These are phyloP conservation scores for Beta vulgaris DNA, from an alignment of 148 eudicot genomes.

Conservation along the genomic window DNA sequence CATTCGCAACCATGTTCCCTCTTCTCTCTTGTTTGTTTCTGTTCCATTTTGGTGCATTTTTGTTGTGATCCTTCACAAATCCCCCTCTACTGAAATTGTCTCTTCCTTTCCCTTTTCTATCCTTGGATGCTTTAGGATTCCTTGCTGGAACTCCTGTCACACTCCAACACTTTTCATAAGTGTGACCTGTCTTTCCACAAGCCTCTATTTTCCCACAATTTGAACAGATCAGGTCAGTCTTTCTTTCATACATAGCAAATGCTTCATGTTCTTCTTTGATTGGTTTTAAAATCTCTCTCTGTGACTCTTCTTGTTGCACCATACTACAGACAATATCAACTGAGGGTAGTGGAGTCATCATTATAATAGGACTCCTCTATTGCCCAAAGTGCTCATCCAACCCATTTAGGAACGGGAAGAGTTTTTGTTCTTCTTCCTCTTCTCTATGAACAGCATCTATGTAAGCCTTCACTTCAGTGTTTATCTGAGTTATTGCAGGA, in stretches of 20 bases:
- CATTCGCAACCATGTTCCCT: background rate
- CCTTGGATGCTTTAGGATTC: background rate
- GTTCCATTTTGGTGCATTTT: background rate
- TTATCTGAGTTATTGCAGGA: no score
- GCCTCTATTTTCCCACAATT: background rate
- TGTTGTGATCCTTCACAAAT: background rate
- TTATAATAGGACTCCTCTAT: background rate
- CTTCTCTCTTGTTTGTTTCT: no score
- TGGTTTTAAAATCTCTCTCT: background rate
- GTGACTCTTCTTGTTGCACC: background rate
- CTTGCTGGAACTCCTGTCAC: background rate
- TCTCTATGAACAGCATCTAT: no score
- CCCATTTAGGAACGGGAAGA: no score
- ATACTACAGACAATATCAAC: background rate
- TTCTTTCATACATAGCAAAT: background rate
- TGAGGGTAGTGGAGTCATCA: background rate
- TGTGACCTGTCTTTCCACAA: background rate
- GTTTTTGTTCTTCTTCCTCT: no score
- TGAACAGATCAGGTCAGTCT: background rate
- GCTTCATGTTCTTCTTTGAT: background rate
- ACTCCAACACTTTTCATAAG: background rate
- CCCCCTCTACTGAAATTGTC: background rate
- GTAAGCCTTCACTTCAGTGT: no score
- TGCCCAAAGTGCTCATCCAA: background rate
- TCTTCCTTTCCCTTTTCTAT: background rate